Evolutionary conservation across 208 protist genomes (phyloP).

Genomic region (Herpetomonas tarakana): DNA sequence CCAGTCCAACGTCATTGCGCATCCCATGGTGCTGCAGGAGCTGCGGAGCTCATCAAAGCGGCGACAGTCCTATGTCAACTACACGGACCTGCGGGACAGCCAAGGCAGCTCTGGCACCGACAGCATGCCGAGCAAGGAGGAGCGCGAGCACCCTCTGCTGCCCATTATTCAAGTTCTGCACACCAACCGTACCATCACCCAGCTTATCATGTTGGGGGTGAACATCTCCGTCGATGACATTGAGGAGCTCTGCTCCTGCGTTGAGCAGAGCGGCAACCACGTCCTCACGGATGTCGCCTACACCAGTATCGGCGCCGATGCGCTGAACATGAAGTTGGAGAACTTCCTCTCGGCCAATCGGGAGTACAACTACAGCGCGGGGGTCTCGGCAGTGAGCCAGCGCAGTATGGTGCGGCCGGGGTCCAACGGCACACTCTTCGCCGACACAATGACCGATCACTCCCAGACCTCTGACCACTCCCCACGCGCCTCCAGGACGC

Average conservation of each 20-base stretch:
- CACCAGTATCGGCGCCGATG: slow-evolving; percentile 38
- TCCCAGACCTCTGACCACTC: background rate
- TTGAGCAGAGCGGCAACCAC: slow-evolving; percentile 54
- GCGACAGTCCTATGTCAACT: slow-evolving; percentile 14
- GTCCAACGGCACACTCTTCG: slow-evolving; percentile 11
- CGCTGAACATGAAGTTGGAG: slow-evolving; percentile 62
- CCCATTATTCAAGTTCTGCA: slow-evolving; percentile 58
- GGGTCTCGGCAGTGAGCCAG: slow-evolving; percentile 15
- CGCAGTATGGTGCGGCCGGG: slow-evolving; percentile 3
- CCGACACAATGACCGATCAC: slow-evolving; percentile 5
- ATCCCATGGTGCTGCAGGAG: slow-evolving; percentile 35
- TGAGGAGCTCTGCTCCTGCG: slow-evolving; percentile 64
- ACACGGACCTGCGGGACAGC: background rate
- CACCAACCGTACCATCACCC: slow-evolving; percentile 34
- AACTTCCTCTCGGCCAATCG: slow-evolving; percentile 49
- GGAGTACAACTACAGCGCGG: slow-evolving; percentile 11
- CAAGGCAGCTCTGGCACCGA: slow-evolving; percentile 2
- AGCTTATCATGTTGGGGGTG: slow-evolving; percentile 52
- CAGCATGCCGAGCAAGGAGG: slow-evolving; percentile 18
- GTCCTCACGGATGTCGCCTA: slow-evolving; percentile 44
- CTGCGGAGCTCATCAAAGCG: slow-evolving; percentile 30
- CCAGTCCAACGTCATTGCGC: slow-evolving; percentile 39
- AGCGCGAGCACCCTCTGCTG: slow-evolving; percentile 51
- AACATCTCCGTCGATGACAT: slow-evolving; percentile 57
- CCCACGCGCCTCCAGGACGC: background rate